Base-by-base conservation (phyloP, 495 filamentous ascomycete species). In the Neurospora sp. region DNA sequence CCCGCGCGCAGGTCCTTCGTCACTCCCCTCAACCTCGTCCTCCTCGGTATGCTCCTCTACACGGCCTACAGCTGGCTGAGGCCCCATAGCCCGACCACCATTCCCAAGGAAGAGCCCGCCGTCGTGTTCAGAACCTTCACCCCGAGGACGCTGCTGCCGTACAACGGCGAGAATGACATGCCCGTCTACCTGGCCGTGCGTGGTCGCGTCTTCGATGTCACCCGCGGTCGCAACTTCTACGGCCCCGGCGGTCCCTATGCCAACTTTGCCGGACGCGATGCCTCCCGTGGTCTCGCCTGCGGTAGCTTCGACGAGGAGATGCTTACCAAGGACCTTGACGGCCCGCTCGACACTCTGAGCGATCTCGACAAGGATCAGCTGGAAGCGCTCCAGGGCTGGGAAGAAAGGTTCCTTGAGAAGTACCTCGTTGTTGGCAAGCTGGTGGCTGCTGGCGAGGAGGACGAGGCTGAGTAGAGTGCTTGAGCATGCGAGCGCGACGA, bases 241-340 rank as follows among this genome's bases (percentile, higher is more conserved):
- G 94, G 94, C 38, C 94, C 94, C 68, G 93, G 93, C 42, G 94
- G 94, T 1, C 93, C 93, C 6, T 98, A 98, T 80, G 90, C 90
- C 79, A 97, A 97, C 83, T 98, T 98, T 72, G 94, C 94, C 1
- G 94, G 94, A 9, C 88, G 93, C n/a, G 94, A 98, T 77, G 96
- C 96, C n/a, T 93, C 88, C 71, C 87, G 96, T 68, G 96, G 96
- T 10, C 83, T 99, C 74, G 96, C 96, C 4, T 92, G 87, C 82
- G 92, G 94, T 75, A 97, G 93, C 83, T 98, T 99, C 80, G 96
- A 98, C 78, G 91, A 94, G 85, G 91, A 94, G 5, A 97, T 98
- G 96, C 83, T 98, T 84, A 98, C 96, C 42, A 91, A 96, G 84
- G 92, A 97, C 80, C 81, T 98, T 70, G 87, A 94, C 59, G 94